These are phyloP conservation scores for Cubamyces sp. DNA, from an alignment of 768 basidiomycete genomes.

Conservation along the genomic window DNA sequence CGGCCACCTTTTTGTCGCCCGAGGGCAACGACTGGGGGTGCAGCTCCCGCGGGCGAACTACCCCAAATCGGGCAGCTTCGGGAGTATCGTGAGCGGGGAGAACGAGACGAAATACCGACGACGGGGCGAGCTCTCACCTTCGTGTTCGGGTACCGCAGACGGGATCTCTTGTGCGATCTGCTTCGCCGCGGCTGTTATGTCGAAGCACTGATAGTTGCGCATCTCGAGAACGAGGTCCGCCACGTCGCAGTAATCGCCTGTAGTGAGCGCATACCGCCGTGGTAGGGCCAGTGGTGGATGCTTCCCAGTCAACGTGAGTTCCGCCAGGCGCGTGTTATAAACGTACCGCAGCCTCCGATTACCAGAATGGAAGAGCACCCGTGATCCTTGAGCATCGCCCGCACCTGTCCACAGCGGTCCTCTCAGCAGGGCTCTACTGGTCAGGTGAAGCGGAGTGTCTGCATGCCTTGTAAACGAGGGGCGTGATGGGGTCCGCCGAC, in stretches of 20 bases:
- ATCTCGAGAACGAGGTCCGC: conserved; percentile 28
- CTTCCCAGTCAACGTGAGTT: not conserved
- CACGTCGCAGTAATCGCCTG: conserved; percentile 29
- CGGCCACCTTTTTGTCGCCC: conserved; percentile 1
- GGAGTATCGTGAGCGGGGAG: not conserved
- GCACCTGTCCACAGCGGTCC: conserved; percentile 2
- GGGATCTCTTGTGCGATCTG: conserved; percentile 24
- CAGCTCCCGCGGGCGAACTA: conserved; percentile 1
- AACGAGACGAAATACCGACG: not conserved
- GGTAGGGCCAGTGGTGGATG: not conserved
- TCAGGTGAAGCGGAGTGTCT: not conserved
- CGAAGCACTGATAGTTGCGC: conserved; percentile 25
- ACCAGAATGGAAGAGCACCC: conserved; percentile 25
- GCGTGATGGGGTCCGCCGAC: conserved; percentile 23
- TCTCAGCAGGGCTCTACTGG: not conserved
- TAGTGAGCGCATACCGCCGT: not conserved
- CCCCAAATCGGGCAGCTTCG: conserved; percentile 8
- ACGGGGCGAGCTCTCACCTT: not conserved
- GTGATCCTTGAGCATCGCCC: conserved; percentile 20
- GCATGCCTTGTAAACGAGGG: conserved; percentile 22
- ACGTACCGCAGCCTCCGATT: conserved; percentile 30
- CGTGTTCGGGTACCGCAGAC: conserved; percentile 17
- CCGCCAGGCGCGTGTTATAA: not conserved
- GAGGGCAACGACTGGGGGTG: conserved; percentile 7
- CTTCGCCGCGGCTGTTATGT: conserved; percentile 23